Evolutionary conservation across 495 filamentous ascomycete genomes (phyloP), one percentile per base, ranked within the genome.

Genomic region (Penicillium tannophilum): DNA sequence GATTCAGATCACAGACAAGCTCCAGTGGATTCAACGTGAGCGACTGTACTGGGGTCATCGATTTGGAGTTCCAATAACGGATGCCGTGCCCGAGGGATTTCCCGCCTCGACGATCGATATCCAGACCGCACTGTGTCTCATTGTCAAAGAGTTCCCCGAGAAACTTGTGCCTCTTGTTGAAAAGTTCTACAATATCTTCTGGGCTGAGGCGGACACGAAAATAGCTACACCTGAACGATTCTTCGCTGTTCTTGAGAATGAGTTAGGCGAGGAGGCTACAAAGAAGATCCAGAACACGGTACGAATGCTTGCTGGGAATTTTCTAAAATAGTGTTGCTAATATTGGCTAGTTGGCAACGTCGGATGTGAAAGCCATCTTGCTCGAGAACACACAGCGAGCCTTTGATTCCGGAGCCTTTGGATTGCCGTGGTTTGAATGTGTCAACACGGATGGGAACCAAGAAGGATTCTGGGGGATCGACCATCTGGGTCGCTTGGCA

Each of bases 401-500:
- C 0, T 59, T 64, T 26, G 41, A 28, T 0, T 45, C 53, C 3
- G 63, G 66, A 4, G 66, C 81, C 2, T 90, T 90, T 70, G 87
- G 87, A 11, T 58, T 90, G 54, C 87, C 87, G 0, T 90, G 85
- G 85, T 78, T 86, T 60, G 76, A 79, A n/a, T 83, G 84, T 75
- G 77, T 77, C 20, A 81, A 86, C 66, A 26, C 66, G 0, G 59
- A 77, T 12, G 85, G 85, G 0, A 63, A 76, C 56, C 84, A 61
- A 31, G 82, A 89, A 51, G 70, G 71, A 0, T 87, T 85, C 62
- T 89, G 82, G 80, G 86, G 87, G 0, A 80, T 89, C 43, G 86
- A 88, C 70, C 84, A 88, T 62, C 49, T 88, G 17, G 85, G 78
- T 5, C 81, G 83, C 51, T 73, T 88, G 14, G 72, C 72, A 20